A percentile compares a stretch with the other conserved stretches of the same genome.
Evolutionary conservation across 2,329 filamentous ascomycete species (phyloP).

Genomic region (Fusarium oxysporum): DNA sequence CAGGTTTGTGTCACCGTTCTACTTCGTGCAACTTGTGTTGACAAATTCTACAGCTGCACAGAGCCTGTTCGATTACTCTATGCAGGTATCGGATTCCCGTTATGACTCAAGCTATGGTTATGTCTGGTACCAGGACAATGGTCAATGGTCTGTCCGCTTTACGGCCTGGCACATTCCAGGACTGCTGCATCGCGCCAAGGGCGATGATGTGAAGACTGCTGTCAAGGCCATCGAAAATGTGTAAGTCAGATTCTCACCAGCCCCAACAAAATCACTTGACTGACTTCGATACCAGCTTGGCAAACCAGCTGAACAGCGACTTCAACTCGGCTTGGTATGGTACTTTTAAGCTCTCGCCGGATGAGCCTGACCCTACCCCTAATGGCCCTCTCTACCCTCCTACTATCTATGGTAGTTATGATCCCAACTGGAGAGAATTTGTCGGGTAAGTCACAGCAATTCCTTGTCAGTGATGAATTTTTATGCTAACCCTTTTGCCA

Average conservation of each 20-base stretch:
- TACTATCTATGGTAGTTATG: constrained; percentile 11
- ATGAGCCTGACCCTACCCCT: constrained; percentile 16
- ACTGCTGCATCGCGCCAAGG: constrained; percentile 37
- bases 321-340: constrained; percentile 18
- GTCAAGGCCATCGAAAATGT: constrained; percentile 16
- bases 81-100: constrained; percentile 53
- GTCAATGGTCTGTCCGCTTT: constrained; percentile 57
- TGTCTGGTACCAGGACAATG: constrained; percentile 56
- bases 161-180: constrained; percentile 57
- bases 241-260: background rate
- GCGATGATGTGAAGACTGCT: constrained; percentile 10
- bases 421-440: constrained; percentile 21
- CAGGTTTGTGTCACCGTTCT: background rate
- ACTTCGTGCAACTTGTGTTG: background rate
- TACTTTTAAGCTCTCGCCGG: constrained; percentile 14
- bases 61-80: constrained; percentile 46
- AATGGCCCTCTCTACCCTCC: constrained; percentile 10
- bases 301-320: constrained; percentile 13
- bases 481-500: rapidly evolving
- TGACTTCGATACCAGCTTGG: background rate
- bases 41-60: background rate
- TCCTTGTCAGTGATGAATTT: rapidly evolving
- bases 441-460: background rate
- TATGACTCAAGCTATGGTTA: constrained; percentile 57
- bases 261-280: rapidly evolving